Base-by-base conservation (phyloP, 179 eudicot genomes). In the Beta macrorhiza region DNA sequence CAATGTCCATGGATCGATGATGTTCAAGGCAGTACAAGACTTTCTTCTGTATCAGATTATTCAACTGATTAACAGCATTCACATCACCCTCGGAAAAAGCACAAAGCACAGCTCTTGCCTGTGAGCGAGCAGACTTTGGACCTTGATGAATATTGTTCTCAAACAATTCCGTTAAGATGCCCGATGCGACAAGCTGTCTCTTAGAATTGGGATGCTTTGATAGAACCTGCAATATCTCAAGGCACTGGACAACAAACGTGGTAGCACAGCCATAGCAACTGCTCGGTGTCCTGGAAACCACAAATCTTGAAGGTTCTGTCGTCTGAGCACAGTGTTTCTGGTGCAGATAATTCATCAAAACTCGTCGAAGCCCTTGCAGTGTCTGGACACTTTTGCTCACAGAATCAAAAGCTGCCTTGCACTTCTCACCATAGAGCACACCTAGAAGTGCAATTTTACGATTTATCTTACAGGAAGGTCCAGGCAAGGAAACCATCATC, bases 361-460 rank as follows among this genome's bases (percentile, higher is more conserved):
- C 99, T 72, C 93, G 97, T 64, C 98, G 91, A 87, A 97, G 98
- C 84, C 99, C 99, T 90, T 97, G 99, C 79, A 97, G 90, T 67
- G 99, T 97, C 89, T 97, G 99, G 70, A 97, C 99, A 83, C 99
- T 97, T 93, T 95, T 97, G 92, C 98, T 97, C 74, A 97, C 99
- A 72, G 98, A 97, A 80, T 97, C 99, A 84, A 97, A 97, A 75
- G 99, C 99, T 80, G 98, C 99, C 90, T 97, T 97, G 87, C 99
- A 97, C 87, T 97, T 97, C 90, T 97, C 99, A 83, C 99, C 99
- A 84, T 97, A 97, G 20, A 97, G 90, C 80, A 97, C 99, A 85
- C 99, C 99, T 82, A 97, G 93, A 83, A 97, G 98, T 81, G 98
- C 98, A 84, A 97, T 95, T 89, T 95, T 97, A 45, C 99, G 97